Conservation (phyloP, 805 yeast species). For the Saccharomycopsis sp. region DNA sequence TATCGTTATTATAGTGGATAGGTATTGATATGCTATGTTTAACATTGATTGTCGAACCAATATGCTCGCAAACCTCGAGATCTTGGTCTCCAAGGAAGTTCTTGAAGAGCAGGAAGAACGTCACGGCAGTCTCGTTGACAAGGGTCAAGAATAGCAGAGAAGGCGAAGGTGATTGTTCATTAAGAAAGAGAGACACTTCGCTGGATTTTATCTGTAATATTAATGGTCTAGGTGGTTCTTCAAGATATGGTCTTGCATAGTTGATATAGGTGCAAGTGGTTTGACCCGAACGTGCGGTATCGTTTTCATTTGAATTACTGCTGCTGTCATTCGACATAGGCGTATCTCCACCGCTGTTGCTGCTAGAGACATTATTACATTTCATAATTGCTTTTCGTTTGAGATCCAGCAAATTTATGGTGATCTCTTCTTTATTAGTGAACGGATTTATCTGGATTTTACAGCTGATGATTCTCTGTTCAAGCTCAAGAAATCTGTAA, state of each 20-base stretch:
- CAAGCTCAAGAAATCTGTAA: slow-evolving; percentile 68
- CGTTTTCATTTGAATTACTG: slow-evolving; percentile 30
- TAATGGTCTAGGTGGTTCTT: slow-evolving; percentile 24
- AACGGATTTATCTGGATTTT: slow-evolving; percentile 47
- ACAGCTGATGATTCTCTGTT: slow-evolving; percentile 58
- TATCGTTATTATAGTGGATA: slow-evolving; percentile 28
- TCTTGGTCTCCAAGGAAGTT: background rate
- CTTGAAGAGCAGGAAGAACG: background rate
- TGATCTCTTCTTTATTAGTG: slow-evolving; percentile 47
- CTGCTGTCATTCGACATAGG: slow-evolving; percentile 1
- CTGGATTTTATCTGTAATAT: background rate
- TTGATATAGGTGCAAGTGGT: slow-evolving; percentile 29
- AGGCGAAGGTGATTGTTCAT: background rate
- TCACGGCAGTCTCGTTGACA: background rate
- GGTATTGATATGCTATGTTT: slow-evolving; percentile 24
- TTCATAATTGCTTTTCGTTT: slow-evolving; percentile 32
- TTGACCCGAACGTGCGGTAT: slow-evolving; percentile 29
- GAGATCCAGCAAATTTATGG: slow-evolving; percentile 43
- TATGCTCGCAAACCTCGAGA: slow-evolving; percentile 20
- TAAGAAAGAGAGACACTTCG: slow-evolving; percentile 3
- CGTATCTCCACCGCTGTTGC: slow-evolving; percentile 1
- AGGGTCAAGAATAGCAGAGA: background rate
- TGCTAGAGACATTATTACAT: slow-evolving; percentile 23
- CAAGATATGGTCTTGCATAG: slow-evolving; percentile 16
- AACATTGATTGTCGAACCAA: slow-evolving; percentile 28